Conservation (phyloP, 2,329 filamentous ascomycete species). For the Ophiostoma novo-ulmi region DNA sequence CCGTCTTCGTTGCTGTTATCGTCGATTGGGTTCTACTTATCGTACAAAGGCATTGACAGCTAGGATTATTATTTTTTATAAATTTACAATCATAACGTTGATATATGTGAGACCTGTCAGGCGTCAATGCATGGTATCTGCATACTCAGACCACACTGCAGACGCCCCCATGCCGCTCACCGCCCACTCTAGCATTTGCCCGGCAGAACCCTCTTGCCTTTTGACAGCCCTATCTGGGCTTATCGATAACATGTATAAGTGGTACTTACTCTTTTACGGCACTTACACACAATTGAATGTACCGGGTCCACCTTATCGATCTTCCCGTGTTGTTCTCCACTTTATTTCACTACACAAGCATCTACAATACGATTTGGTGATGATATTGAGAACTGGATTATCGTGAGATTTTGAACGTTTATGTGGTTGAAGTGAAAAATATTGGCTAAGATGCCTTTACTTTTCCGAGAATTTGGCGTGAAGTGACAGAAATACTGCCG, state of each 20-base stretch:
- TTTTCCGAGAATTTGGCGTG: no score
- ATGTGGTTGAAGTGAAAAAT: not conserved
- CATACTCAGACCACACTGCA: conserved; percentile 1
- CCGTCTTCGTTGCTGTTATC: not conserved
- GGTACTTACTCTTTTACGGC: not conserved
- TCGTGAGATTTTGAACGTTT: not conserved
- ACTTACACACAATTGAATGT: not conserved
- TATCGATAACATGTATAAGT: not conserved
- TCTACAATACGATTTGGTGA: not conserved
- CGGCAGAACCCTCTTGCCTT: not conserved
- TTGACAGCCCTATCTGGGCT: not conserved
- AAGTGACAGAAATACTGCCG: no score
- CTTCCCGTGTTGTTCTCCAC: not conserved
- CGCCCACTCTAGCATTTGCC: not conserved
- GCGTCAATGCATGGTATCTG: not conserved
- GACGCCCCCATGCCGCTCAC: not conserved
- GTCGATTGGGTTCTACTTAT: no score
- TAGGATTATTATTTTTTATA: not conserved
- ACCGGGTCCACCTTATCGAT: not conserved
- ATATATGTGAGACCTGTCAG: not conserved
- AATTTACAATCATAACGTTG: not conserved
- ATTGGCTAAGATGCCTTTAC: no score
- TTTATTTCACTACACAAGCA: not conserved
- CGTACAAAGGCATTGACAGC: no score
- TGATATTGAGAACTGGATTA: no score